Evolutionary conservation across 2,329 filamentous ascomycete genomes (phyloP).

Genomic region (Hirsutella thompsonii): DNA sequence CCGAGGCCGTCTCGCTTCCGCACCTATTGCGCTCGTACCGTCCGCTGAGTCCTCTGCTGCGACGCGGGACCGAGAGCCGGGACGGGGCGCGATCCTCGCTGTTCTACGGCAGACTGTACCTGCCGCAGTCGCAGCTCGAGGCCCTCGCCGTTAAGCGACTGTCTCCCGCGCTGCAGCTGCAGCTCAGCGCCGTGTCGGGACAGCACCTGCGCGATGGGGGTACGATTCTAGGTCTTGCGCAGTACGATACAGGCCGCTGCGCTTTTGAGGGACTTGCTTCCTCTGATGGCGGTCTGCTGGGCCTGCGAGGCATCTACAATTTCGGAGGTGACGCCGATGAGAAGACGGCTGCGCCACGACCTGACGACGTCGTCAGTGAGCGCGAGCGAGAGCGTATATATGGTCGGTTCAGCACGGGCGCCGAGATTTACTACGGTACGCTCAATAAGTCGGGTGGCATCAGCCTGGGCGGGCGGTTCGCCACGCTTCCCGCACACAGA

Average conservation of each 20-base stretch:
- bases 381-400: constrained; percentile 49
- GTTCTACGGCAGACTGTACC: constrained; percentile 66
- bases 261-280: constrained; percentile 83
- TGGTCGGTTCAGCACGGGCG: constrained; percentile 81
- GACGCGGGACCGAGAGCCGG: constrained; percentile 10
- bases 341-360: constrained; percentile 17
- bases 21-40: constrained; percentile 73
- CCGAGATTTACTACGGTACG: constrained; percentile 89
- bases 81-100: constrained; percentile 34
- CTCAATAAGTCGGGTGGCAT: constrained; percentile 83
- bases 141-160: constrained; percentile 72
- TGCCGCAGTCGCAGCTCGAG: constrained; percentile 76
- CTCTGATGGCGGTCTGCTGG: constrained; percentile 81
- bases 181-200: constrained; percentile 67
- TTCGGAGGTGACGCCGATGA: constrained; percentile 61
- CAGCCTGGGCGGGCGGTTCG: constrained; percentile 79
- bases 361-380: constrained; percentile 9
- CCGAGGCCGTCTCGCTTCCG: constrained; percentile 62
- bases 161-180: constrained; percentile 64
- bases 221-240: constrained; percentile 58
- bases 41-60: constrained; percentile 52
- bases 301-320: constrained; percentile 83
- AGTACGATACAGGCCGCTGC: constrained; percentile 79
- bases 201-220: constrained; percentile 61
- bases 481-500: constrained; percentile 65